Evolutionary conservation across 805 yeast genomes (phyloP).

Genomic region (Ogataea wickerhamii): DNA sequence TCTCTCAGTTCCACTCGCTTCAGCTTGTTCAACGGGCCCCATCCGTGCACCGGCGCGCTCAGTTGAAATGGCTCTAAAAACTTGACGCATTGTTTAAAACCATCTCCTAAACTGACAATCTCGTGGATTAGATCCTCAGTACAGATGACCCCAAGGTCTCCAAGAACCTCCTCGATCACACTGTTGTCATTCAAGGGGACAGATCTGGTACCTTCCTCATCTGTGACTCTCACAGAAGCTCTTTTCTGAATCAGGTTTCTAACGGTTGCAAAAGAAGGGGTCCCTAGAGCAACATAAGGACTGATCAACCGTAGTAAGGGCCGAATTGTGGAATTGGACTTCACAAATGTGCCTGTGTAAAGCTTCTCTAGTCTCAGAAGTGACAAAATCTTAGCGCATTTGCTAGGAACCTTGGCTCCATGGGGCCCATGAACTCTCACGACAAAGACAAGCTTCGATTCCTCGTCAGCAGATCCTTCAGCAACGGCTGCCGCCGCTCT

Average conservation of each 20-base stretch:
- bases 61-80: slow-evolving; percentile 71
- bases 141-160: slow-evolving; percentile 70
- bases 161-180: slow-evolving; percentile 67
- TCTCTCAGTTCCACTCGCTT: slow-evolving; percentile 57
- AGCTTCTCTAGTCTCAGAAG: slow-evolving; percentile 56
- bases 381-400: slow-evolving; percentile 55
- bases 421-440: slow-evolving; percentile 65
- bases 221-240: slow-evolving; percentile 48
- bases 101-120: slow-evolving; percentile 57
- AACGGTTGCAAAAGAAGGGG: slow-evolving; percentile 68
- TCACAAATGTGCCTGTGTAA: slow-evolving; percentile 71
- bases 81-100: slow-evolving; percentile 54
- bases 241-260: slow-evolving; percentile 75
- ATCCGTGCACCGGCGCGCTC: slow-evolving; percentile 67
- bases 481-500: slow-evolving; percentile 24
- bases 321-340: slow-evolving; percentile 53
- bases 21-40: slow-evolving; percentile 68
- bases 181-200: slow-evolving; percentile 68
- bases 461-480: slow-evolving; percentile 32
- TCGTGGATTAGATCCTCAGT: slow-evolving; percentile 78
- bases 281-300: slow-evolving; percentile 71
- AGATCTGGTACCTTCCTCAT: slow-evolving; percentile 31
- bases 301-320: slow-evolving; percentile 65
- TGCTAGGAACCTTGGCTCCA: slow-evolving; percentile 62
- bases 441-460: slow-evolving; percentile 56